phyloP scores from a whole-genome alignment of 371 early-diverging fungal species.

The Syncephalis fuscata region DNA sequence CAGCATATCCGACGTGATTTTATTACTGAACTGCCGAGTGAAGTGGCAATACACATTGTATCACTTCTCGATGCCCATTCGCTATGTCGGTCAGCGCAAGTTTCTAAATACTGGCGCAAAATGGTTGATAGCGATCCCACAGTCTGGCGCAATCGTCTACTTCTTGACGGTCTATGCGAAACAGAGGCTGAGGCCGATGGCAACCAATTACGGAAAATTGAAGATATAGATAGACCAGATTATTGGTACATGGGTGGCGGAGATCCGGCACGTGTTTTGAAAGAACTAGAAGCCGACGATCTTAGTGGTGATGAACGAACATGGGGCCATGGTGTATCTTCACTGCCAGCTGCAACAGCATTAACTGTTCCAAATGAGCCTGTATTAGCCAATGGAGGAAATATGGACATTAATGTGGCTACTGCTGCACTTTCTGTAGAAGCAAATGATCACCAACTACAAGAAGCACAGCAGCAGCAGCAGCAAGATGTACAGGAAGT shows the following conservation, averaged over 20 bases:
- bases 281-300: constrained; percentile 10
- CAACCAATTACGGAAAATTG: constrained; percentile 14
- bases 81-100: constrained; percentile 60
- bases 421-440: too few relatives aligned
- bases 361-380: too few relatives aligned
- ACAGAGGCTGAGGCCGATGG: constrained; percentile 35
- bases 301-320: too few relatives aligned
- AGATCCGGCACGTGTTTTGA: constrained; percentile 11
- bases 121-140: constrained; percentile 56
- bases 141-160: constrained; percentile 34
- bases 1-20: constrained; percentile 78
- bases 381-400: too few relatives aligned
- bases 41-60: constrained; percentile 57
- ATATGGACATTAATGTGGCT: too few relatives aligned
- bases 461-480: constrained; percentile 2
- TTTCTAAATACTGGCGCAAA: constrained; percentile 49
- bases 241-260: constrained; percentile 14
- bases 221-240: constrained; percentile 18
- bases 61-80: constrained; percentile 55
- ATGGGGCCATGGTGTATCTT: too few relatives aligned
- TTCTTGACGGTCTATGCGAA: constrained; percentile 22
- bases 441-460: too few relatives aligned
- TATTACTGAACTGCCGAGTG: constrained; percentile 58
- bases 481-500: not conserved
- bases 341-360: too few relatives aligned